These are phyloP conservation scores for Dittrichia graveolens DNA, from an alignment of 129 eudicot genomes.

Conservation along the genomic window DNA sequence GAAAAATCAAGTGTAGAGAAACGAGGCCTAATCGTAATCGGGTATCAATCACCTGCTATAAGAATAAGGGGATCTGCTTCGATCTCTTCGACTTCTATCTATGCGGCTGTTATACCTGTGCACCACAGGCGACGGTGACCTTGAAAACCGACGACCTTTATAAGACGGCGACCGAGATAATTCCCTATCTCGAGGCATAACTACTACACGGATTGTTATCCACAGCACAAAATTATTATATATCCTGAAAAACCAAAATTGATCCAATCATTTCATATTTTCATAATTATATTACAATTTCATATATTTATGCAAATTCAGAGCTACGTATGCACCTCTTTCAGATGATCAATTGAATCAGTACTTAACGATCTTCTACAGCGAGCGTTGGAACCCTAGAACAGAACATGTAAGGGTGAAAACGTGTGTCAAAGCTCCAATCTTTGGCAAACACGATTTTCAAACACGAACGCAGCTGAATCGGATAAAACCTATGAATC, in stretches of 20 bases:
- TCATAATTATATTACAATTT: no score
- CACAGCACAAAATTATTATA: no score
- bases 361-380: no score
- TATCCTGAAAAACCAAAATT: slow-evolving; percentile 6
- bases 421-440: no score
- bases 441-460: no score
- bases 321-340: no score
- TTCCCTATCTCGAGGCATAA: slow-evolving; percentile 72
- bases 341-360: no score
- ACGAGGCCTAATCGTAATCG: slow-evolving; percentile 32
- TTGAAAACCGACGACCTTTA: slow-evolving; percentile 68
- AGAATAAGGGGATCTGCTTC: slow-evolving; percentile 77
- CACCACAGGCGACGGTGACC: slow-evolving; percentile 83
- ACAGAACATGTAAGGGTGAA: no score
- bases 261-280: not conserved
- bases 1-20: not conserved
- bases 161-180: slow-evolving; percentile 82
- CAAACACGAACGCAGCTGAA: no score
- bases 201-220: slow-evolving; percentile 5
- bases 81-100: slow-evolving; percentile 71
- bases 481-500: no score
- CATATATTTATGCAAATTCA: no score
- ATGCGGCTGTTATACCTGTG: slow-evolving; percentile 61
- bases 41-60: slow-evolving; percentile 93
- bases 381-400: no score